phyloP scores from a whole-genome alignment of 345 rosid species.

The Linum usitatissimum region DNA sequence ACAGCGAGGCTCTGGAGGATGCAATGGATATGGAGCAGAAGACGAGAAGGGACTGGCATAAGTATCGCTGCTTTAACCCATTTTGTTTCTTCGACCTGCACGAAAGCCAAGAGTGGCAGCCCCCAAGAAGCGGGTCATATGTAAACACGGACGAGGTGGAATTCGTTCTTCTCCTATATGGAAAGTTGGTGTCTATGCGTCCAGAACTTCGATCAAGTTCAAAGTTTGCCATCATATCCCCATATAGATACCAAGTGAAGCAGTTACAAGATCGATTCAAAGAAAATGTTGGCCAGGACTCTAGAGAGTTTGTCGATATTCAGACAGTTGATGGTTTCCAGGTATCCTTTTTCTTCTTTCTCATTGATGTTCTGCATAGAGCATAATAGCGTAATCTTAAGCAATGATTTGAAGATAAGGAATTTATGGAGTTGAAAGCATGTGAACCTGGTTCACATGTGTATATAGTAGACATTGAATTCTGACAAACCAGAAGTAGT shows the following conservation, averaged over 20 bases:
- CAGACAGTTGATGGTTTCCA: conserved; percentile 95
- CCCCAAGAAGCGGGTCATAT: conserved; percentile 77
- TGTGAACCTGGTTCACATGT: too few relatives aligned
- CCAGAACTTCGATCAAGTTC: conserved; percentile 84
- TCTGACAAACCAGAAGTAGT: too few relatives aligned
- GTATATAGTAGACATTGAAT: too few relatives aligned
- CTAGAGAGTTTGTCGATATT: conserved; percentile 64
- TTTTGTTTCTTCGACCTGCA: conserved; percentile 83
- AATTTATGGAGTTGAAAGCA: too few relatives aligned
- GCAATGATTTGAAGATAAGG: too few relatives aligned
- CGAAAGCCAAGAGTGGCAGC: conserved; percentile 78
- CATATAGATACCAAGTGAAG: conserved; percentile 87
- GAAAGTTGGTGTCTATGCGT: conserved; percentile 59
- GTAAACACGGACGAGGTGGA: conserved; percentile 76
- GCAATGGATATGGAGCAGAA: conserved; percentile 53
- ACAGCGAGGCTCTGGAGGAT: conserved; percentile 67
- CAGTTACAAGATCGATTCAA: conserved; percentile 62
- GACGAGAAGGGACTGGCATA: conserved; percentile 79
- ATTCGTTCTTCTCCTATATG: conserved; percentile 66
- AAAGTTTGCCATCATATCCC: conserved; percentile 79
- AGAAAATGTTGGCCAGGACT: conserved; percentile 69
- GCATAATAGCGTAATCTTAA: too few relatives aligned
- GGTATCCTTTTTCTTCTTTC: too few relatives aligned
- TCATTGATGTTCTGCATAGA: too few relatives aligned
- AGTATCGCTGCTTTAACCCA: conserved; percentile 72